phyloP scores from a whole-genome alignment of 148 eudicot species.

The Nyssa sinensis region DNA sequence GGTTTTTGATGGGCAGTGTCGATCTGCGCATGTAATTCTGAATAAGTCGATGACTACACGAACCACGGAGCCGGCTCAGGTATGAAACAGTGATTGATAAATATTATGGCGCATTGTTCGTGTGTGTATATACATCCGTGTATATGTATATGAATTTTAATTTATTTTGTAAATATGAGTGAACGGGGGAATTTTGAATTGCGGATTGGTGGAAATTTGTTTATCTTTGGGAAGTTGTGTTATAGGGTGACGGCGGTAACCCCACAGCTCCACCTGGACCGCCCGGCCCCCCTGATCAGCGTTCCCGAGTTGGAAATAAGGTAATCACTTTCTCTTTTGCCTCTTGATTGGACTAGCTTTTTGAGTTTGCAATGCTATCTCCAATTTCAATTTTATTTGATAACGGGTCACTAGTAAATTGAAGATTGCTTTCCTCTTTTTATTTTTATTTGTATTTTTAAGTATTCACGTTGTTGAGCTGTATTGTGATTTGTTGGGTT shows the following conservation, averaged over 20 bases:
- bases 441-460: too few relatives aligned
- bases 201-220: background rate
- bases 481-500: background rate
- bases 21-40: too few relatives aligned
- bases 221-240: background rate
- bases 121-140: too few relatives aligned
- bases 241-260: constrained; percentile 17
- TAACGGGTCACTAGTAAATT: background rate
- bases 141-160: background rate
- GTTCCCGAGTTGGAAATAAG: constrained; percentile 45
- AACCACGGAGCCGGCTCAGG: constrained; percentile 12
- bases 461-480: too few relatives aligned
- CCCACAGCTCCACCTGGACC: constrained; percentile 31
- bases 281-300: constrained; percentile 40
- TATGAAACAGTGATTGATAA: background rate
- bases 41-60: constrained; percentile 8
- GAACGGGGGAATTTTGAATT: too few relatives aligned
- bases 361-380: background rate
- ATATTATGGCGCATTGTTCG: background rate
- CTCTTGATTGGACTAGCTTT: background rate
- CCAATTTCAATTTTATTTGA: background rate
- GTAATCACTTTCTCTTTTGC: constrained; percentile 13
- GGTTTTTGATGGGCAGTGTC: constrained; percentile 16
- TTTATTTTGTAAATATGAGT: background rate
- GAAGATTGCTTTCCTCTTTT: too few relatives aligned